Conservation (phyloP, 495 filamentous ascomycete species). For the Lophium mytilinum region DNA sequence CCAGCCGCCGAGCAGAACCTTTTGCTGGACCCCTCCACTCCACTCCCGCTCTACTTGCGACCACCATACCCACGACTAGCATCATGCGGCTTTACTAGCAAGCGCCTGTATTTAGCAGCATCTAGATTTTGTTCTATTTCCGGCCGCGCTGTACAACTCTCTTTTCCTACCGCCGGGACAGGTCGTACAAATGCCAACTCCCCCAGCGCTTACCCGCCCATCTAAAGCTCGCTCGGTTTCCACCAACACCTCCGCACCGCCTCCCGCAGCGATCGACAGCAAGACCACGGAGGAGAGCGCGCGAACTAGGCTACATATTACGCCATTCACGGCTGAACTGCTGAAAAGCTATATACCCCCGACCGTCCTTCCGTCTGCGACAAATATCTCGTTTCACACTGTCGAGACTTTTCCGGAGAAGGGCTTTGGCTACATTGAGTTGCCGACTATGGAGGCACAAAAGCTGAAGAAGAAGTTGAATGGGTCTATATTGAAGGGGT, state of each 20-base stretch:
- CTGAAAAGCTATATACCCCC: slow-evolving; percentile 59
- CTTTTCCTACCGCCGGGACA: not conserved
- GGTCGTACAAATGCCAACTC: slow-evolving; percentile 2
- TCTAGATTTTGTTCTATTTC: not conserved
- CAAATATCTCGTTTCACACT: slow-evolving; percentile 75
- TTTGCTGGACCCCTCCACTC: not conserved
- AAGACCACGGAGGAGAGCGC: slow-evolving; percentile 1
- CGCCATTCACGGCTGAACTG: slow-evolving; percentile 68
- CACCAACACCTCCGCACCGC: not conserved
- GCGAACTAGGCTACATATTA: slow-evolving; percentile 58
- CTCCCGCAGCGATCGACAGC: not conserved
- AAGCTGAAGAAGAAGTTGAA: slow-evolving; percentile 91
- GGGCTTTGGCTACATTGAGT: slow-evolving; percentile 78
- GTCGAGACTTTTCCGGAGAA: slow-evolving; percentile 83
- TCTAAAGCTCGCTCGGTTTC: not conserved
- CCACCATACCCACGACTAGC: not conserved
- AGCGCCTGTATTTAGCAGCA: not conserved
- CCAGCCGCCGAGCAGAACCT: no score
- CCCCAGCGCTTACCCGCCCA: slow-evolving; percentile 2
- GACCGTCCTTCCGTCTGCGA: slow-evolving; percentile 54
- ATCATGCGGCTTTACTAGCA: not conserved
- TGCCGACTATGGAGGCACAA: slow-evolving; percentile 72
- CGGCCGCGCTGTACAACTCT: not conserved
- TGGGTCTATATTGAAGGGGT: slow-evolving; percentile 74
- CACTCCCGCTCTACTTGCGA: not conserved